Conservation (phyloP, 2,329 filamentous ascomycete genomes). For the Cladosporium cucumerinum region DNA sequence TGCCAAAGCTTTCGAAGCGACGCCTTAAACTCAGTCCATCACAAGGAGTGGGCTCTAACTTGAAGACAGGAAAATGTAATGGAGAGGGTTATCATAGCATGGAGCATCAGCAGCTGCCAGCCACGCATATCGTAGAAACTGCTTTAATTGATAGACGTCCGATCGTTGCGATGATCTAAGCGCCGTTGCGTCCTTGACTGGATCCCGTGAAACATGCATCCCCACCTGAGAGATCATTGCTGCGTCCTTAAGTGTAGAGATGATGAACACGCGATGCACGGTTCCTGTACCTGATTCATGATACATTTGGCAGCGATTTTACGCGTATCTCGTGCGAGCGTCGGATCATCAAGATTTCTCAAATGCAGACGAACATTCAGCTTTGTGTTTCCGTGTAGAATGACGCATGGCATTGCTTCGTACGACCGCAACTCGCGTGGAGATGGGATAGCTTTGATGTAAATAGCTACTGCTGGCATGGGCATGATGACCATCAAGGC, state of each 20-base stretch:
- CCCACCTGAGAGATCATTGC: neutral
- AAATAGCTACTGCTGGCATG: neutral
- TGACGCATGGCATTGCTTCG: neutral
- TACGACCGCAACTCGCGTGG: neutral
- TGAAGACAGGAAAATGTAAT: neutral
- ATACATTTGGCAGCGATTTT: neutral
- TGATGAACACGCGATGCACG: neutral
- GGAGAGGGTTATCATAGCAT: neutral
- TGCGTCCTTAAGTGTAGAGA: neutral
- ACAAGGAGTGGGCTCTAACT: neutral
- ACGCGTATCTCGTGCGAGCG: neutral
- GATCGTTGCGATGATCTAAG: neutral
- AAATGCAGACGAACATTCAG: neutral
- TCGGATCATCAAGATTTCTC: neutral
- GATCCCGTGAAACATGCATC: neutral
- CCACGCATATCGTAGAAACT: neutral
- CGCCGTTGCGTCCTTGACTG: neutral
- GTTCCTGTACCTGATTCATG: neutral
- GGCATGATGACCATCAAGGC: neutral
- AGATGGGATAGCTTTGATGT: neutral
- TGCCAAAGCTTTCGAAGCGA: conserved; percentile 33
- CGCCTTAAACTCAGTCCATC: neutral
- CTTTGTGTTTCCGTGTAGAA: neutral
- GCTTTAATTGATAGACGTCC: neutral
- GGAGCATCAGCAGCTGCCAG: neutral